These are phyloP conservation scores for Saxophila tyrrhenica DNA, from an alignment of 495 filamentous ascomycete genomes.

Conservation along the genomic window DNA sequence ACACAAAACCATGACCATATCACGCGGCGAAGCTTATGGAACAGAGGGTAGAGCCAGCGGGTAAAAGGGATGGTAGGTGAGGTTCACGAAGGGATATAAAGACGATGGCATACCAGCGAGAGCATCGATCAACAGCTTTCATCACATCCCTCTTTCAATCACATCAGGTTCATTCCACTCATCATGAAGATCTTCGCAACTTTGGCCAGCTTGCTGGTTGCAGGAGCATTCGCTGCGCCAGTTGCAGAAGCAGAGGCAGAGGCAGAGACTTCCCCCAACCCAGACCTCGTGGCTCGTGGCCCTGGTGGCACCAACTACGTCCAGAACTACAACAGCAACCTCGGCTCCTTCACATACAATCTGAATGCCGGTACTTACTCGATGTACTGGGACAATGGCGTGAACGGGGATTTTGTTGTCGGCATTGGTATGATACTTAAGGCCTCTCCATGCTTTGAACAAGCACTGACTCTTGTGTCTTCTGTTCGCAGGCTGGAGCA, in stretches of 20 bases:
- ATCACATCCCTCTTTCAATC: background rate
- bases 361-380: slow-evolving; percentile 7
- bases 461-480: too few species aligned
- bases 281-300: background rate
- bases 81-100: background rate
- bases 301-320: slow-evolving; percentile 10
- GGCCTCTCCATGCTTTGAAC: too few species aligned
- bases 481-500: too few species aligned
- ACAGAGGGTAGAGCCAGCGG: background rate
- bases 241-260: background rate
- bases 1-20: background rate
- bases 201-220: background rate
- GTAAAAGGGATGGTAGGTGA: background rate
- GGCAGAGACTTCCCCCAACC: background rate
- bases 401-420: slow-evolving; percentile 10
- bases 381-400: slow-evolving; percentile 6
- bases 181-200: slow-evolving; percentile 4
- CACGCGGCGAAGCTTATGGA: background rate
- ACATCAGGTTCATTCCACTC: background rate
- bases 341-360: slow-evolving; percentile 7
- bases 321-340: slow-evolving; percentile 13
- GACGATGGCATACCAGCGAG: background rate
- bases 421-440: too few species aligned
- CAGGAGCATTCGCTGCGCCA: slow-evolving; percentile 1
- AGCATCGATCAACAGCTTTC: background rate